A percentile compares a stretch with the other conserved stretches of the same genome.
phyloP scores from a whole-genome alignment of 1,139 yeast species.

The Pichia sp. region DNA sequence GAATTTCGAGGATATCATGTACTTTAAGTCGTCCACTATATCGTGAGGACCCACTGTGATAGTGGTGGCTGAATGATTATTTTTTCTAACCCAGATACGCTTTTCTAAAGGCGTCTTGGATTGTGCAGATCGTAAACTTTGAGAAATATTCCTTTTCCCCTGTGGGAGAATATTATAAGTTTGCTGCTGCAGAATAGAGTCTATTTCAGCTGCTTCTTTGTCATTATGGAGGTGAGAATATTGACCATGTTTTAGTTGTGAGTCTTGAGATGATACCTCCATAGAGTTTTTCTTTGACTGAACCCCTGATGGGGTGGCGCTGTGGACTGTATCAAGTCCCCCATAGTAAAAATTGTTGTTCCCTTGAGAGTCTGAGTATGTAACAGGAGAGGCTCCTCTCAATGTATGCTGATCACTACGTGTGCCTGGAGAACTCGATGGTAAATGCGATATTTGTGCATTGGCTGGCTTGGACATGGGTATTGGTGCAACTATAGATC shows the following conservation, averaged over 20 bases:
- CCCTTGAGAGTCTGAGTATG: neutral
- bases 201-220: neutral
- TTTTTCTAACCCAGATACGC: constrained; percentile 65
- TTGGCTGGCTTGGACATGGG: neutral
- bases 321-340: neutral
- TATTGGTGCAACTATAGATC: neutral
- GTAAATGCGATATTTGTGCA: neutral
- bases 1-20: constrained; percentile 53
- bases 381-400: neutral
- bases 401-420: neutral
- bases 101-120: constrained; percentile 2
- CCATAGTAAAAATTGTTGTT: neutral
- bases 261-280: neutral
- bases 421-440: neutral
- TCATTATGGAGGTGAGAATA: neutral
- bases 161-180: neutral
- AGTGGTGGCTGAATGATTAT: constrained; percentile 63
- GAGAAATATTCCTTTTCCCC: neutral
- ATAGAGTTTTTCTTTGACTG: neutral
- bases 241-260: neutral
- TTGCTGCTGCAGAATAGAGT: neutral
- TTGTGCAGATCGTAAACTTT: neutral
- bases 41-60: constrained; percentile 50
- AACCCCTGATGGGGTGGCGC: neutral
- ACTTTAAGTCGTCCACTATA: constrained; percentile 70